A percentile compares a stretch with the other conserved stretches of the same genome.
Conservation (phyloP, 2,329 filamentous ascomycete species). For the Scleromitrula shiraiana region DNA sequence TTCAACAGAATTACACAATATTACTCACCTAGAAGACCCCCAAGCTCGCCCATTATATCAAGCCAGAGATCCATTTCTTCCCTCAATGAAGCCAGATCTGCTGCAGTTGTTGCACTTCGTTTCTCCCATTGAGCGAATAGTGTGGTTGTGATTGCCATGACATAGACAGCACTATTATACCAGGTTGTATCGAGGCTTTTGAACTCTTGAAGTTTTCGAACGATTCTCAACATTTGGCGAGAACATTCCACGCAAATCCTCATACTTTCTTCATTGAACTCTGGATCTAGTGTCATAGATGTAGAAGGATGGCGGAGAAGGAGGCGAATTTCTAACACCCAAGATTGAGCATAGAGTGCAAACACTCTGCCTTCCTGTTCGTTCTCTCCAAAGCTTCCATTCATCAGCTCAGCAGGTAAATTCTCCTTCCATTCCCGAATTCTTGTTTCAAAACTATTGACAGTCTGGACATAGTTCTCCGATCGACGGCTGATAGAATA, state of each 20-base stretch:
- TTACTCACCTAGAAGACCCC: constrained; percentile 55
- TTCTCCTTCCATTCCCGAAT: constrained; percentile 54
- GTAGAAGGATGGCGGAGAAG: constrained; percentile 55
- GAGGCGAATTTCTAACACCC: constrained; percentile 49
- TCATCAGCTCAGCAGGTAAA: constrained; percentile 52
- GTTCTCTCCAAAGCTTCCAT: constrained; percentile 34
- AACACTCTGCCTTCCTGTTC: constrained; percentile 40
- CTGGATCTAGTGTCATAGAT: constrained; percentile 45
- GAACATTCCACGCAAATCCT: constrained; percentile 59
- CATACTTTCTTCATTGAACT: constrained; percentile 53
- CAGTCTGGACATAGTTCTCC: constrained; percentile 52
- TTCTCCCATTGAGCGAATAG: constrained; percentile 63
- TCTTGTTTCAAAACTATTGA: constrained; percentile 58
- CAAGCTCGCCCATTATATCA: constrained; percentile 58
- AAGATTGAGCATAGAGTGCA: constrained; percentile 46
- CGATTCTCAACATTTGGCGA: constrained; percentile 53
- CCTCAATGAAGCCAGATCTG: constrained; percentile 52
- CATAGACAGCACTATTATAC: constrained; percentile 65
- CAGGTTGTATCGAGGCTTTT: constrained; percentile 71
- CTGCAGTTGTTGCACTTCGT: constrained; percentile 48
- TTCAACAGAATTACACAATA: neutral
- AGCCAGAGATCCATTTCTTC: constrained; percentile 65
- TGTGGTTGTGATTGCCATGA: constrained; percentile 65
- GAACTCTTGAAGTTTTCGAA: constrained; percentile 50
- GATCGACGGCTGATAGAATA: constrained; percentile 61